Base-by-base conservation (phyloP, 495 filamentous ascomycete genomes). In the Niebla homalea region DNA sequence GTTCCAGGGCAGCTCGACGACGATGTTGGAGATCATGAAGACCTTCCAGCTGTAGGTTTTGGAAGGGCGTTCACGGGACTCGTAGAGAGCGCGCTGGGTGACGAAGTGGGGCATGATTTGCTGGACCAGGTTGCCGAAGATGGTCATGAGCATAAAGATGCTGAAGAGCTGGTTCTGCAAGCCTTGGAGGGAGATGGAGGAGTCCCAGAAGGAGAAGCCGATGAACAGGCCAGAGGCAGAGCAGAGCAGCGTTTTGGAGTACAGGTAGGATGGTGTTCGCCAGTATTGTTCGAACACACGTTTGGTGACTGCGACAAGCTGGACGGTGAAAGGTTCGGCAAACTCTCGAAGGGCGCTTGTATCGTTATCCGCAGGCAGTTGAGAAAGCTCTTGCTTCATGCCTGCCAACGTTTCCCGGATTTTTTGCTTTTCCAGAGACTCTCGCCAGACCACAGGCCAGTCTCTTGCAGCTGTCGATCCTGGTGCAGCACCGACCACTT, bases 401-500 rank as follows among this genome's bases (percentile, higher is more conserved):
- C 76, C 65, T 38, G 74, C 77, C 21, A 96, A 73, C 63, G 94
- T 83, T 14, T 71, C 67, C 44, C 81, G 78, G 37, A 90, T 78
- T 0, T 63, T 74, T 37, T 67, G 59, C 59, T 81, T 81, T 65
- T 96, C 89, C 22, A 76, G 66, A 56, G 80, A 85, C 11, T 84
- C 73, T 25, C 80, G 79, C 89, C 89, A 97, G 14, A 81, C 70
- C 45, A 82, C 62, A 58, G 78, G 75, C 90, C 90, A 97, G 62
- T 97, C 87, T 49, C 84, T 76, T 32, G 85, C 75, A 18, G 79
- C 80, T 49, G 72, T 61, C 18, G 78, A 81, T 21, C 86, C 87
- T n/a, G 89, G 89, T 1, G 89, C 89, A 22, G 87, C 88, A 53
- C 89, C 90, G 59, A 90, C 94, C 43, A 87, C 82, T 60, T 94